Evolutionary conservation across 139 green algal genomes (phyloP).

Genomic region (Deuterostichococcus epilithicus): DNA sequence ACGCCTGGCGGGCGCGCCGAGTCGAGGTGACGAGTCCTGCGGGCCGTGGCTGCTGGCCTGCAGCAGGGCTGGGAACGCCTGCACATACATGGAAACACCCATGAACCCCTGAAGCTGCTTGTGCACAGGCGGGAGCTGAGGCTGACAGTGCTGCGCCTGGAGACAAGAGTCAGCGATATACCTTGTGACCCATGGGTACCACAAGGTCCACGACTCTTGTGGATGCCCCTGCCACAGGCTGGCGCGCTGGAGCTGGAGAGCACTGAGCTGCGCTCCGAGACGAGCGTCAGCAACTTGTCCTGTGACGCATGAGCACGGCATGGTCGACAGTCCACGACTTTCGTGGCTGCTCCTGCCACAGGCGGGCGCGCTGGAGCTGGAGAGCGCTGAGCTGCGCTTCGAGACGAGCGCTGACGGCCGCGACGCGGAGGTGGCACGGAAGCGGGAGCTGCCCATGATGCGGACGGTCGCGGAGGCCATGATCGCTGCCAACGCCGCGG

Average conservation of each 20-base stretch:
- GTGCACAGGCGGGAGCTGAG: neutral
- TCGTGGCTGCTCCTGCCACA: conserved; percentile 3
- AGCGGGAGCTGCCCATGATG: conserved; percentile 54
- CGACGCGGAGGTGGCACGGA: conserved; percentile 29
- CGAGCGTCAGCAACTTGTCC: neutral
- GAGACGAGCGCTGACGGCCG: conserved; percentile 24
- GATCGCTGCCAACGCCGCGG: conserved; percentile 50
- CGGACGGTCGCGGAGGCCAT: conserved; percentile 53
- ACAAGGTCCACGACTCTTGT: too few species aligned
- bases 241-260: conserved; percentile 16
- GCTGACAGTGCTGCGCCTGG: conserved; percentile 13
- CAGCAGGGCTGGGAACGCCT: too few species aligned
- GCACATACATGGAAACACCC: too few species aligned
- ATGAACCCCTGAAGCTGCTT: too few species aligned
- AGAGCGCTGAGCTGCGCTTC: conserved; percentile 56
- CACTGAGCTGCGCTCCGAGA: conserved; percentile 14
- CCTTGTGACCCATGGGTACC: too few species aligned
- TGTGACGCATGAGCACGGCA: too few species aligned
- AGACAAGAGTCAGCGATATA: neutral
- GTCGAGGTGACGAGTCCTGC: too few species aligned
- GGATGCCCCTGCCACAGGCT: conserved; percentile 9
- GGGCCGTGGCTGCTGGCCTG: too few species aligned
- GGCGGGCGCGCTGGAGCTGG: conserved; percentile 48
- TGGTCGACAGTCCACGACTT: too few species aligned
- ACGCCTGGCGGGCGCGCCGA: too few species aligned